These are phyloP conservation scores for Nannochloris sp. DNA, from an alignment of 139 green algal species.

Conservation along the genomic window DNA sequence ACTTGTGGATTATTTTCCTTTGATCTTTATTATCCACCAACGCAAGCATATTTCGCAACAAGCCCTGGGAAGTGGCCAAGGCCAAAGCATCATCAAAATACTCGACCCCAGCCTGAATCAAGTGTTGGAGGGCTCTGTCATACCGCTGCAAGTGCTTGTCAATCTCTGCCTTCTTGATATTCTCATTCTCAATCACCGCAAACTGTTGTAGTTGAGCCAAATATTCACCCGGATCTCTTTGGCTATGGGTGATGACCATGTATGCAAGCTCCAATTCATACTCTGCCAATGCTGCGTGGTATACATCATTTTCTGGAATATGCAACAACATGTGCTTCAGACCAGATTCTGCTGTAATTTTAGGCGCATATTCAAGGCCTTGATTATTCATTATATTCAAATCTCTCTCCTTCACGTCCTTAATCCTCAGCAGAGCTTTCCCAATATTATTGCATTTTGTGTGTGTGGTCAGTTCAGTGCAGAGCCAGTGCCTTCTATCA, in stretches of 20 bases:
- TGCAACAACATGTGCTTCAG: slow-evolving; percentile 81
- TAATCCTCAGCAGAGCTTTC: slow-evolving; percentile 56
- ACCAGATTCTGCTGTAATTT: slow-evolving; percentile 48
- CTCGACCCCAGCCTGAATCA: slow-evolving; percentile 46
- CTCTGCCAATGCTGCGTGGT: slow-evolving; percentile 71
- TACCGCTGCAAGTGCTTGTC: slow-evolving; percentile 67
- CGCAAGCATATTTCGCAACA: slow-evolving; percentile 65
- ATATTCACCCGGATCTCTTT: slow-evolving; percentile 88
- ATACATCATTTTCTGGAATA: slow-evolving; percentile 65
- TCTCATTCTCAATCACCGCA: slow-evolving; percentile 13
- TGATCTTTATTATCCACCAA: slow-evolving; percentile 25
- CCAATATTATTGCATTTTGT: slow-evolving; percentile 46
- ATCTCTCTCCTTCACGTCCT: slow-evolving; percentile 49
- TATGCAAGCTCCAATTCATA: slow-evolving; percentile 89
- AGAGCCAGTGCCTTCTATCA: slow-evolving; percentile 26
- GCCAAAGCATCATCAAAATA: slow-evolving; percentile 53
- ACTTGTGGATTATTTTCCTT: slow-evolving; percentile 25
- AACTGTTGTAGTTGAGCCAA: slow-evolving; percentile 68
- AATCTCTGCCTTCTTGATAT: slow-evolving; percentile 47
- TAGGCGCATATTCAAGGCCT: not conserved
- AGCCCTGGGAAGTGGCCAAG: slow-evolving; percentile 48
- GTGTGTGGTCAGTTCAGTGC: slow-evolving; percentile 47
- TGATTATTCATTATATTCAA: slow-evolving; percentile 17
- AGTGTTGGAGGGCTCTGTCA: slow-evolving; percentile 44
- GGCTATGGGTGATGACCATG: slow-evolving; percentile 73